Base-by-base conservation (phyloP, 2,329 filamentous ascomycete species). In the Diplodia mutila region DNA sequence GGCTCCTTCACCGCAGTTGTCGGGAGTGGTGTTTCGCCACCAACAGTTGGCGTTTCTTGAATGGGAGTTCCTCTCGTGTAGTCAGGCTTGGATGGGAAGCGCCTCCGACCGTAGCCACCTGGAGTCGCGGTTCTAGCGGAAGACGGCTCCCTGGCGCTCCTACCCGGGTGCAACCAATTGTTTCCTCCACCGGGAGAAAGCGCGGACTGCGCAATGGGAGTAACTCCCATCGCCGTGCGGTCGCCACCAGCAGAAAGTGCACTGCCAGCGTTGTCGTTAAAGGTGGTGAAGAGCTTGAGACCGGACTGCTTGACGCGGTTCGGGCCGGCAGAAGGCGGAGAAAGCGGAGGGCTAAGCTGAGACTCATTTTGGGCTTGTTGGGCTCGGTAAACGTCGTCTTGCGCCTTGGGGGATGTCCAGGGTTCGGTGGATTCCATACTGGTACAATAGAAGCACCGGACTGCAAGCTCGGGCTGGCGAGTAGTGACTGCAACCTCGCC, bases 381-480 rank as follows among this genome's bases (percentile, higher is more conserved):
- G 84, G 89, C 71, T 77, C 85, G 71, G 76, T 85, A 82, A 64
- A 85, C 84, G 11, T 84, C 85, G 71, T 86, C 84, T 73, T 90
- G 85, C 27, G 93, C 91, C 2, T 91, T 90, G 11, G 94, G 93
- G 9, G 94, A 97, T 23, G 90, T 87, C 94, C 93, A 97, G 1
- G 92, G 90, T 76, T 95, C 93, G 0, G 90, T 89, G 0, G 92
- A 91, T 76, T 97, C 93, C 23, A 90, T 85, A 27, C 91, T 93
- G 21, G 93, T 95, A 77, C 94, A 97, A 59, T 94, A 93, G 77
- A 97, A 97, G 79, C 90, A 98, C 73, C 94, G 86, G 59, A 97
- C 95, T 21, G 95, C 95, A 54, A 99, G 84, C 73, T 97, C 92
- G 71, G 95, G 91, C 73, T 97, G 91, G 18, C 91, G 91, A 73